phyloP scores from a whole-genome alignment of 345 rosid species.

The Pistacia integerrima region DNA sequence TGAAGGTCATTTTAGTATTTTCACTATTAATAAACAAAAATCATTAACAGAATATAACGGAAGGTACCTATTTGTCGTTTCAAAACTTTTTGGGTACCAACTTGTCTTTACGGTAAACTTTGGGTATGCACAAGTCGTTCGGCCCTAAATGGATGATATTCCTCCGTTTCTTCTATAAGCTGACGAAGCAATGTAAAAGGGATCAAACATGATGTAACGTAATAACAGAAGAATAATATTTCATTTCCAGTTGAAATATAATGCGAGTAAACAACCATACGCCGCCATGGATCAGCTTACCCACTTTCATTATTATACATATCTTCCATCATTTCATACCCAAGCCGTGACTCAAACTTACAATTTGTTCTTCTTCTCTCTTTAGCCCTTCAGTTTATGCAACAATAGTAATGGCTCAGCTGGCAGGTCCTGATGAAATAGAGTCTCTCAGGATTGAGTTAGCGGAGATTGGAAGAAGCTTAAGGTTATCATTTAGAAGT shows the following conservation, averaged over 20 bases:
- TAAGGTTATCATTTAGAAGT: slow-evolving; percentile 40
- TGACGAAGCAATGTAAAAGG: background rate
- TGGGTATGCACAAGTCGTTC: too few species aligned
- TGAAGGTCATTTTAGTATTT: too few species aligned
- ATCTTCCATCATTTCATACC: background rate
- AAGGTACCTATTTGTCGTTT: too few species aligned
- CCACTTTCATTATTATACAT: background rate
- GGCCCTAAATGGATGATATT: too few species aligned
- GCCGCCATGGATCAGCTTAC: slow-evolving; percentile 4
- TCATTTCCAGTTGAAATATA: background rate
- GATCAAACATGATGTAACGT: slow-evolving; percentile 5
- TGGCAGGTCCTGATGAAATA: slow-evolving; percentile 36
- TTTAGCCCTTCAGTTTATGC: background rate
- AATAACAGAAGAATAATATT: background rate
- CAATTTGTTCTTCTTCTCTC: background rate
- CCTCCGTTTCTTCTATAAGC: background rate
- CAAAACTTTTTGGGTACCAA: too few species aligned
- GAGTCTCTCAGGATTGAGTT: slow-evolving; percentile 42
- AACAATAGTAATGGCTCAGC: slow-evolving; percentile 25
- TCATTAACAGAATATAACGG: too few species aligned
- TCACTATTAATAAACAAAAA: too few species aligned
- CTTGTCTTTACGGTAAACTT: too few species aligned
- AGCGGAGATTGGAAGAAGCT: slow-evolving; percentile 46
- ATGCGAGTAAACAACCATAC: background rate
- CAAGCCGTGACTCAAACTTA: background rate